phyloP scores from a whole-genome alignment of 805 yeast species.

The Metschnikowia henanensis region DNA sequence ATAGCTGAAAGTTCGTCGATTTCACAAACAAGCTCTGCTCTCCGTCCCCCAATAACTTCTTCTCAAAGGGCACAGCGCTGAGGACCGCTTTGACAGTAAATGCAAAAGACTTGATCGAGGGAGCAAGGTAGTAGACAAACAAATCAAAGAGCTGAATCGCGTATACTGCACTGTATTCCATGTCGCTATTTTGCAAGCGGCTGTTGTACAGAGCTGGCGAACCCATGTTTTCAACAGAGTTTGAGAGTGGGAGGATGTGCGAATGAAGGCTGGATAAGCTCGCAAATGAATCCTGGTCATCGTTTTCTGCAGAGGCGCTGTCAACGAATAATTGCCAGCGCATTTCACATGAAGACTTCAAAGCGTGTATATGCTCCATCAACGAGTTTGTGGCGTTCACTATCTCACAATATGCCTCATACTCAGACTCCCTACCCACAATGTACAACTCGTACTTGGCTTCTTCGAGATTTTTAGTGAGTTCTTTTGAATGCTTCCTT shows the following conservation, averaged over 20 bases:
- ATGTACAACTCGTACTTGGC: slow-evolving; percentile 59
- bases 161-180: slow-evolving; percentile 25
- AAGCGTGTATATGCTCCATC: slow-evolving; percentile 61
- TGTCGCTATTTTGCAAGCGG: slow-evolving; percentile 20
- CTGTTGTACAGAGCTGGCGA: slow-evolving; percentile 12
- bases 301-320: slow-evolving; percentile 6
- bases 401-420: slow-evolving; percentile 41
- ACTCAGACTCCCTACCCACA: slow-evolving; percentile 57
- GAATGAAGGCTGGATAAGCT: slow-evolving; percentile 27
- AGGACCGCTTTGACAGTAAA: slow-evolving; percentile 63
- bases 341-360: slow-evolving; percentile 67
- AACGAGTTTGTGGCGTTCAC: slow-evolving; percentile 54
- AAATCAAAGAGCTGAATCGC: slow-evolving; percentile 56
- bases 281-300: slow-evolving; percentile 17
- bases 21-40: slow-evolving; percentile 35
- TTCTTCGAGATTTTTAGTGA: slow-evolving; percentile 51
- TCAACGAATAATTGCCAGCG: slow-evolving; percentile 54
- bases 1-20: slow-evolving; percentile 44
- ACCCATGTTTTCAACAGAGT: slow-evolving; percentile 30
- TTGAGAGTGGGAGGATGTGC: slow-evolving; percentile 21
- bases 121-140: slow-evolving; percentile 68
- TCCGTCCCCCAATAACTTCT: slow-evolving; percentile 18
- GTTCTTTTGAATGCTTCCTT: slow-evolving; percentile 36
- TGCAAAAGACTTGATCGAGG: slow-evolving; percentile 66
- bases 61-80: slow-evolving; percentile 56